These are phyloP conservation scores for Pelargonium cotyledonis DNA, from an alignment of 441 rosid genomes.

Conservation along the genomic window DNA sequence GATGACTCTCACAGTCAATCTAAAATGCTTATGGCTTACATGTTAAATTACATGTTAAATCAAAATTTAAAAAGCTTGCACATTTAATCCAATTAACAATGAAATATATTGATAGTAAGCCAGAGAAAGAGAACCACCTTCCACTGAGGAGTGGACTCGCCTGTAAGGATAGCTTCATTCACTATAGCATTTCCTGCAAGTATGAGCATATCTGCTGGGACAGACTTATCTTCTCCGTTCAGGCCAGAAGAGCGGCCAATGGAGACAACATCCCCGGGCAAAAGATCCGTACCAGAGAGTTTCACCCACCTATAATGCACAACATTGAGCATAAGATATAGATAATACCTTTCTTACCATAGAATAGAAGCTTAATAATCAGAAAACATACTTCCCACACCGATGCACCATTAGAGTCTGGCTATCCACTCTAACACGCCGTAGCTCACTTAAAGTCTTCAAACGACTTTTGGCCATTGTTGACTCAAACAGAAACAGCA, in stretches of 20 bases:
- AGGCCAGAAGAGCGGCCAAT: constrained; percentile 84
- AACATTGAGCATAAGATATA: constrained; percentile 18
- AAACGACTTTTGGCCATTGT: constrained; percentile 98
- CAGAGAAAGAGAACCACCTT: constrained; percentile 54
- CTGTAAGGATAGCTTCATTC: constrained; percentile 98
- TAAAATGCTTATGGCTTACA: no score
- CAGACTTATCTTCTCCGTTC: constrained; percentile 89
- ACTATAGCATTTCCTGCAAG: constrained; percentile 96
- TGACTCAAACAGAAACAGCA: constrained; percentile 99
- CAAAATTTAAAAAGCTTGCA: background rate
- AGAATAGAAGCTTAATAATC: background rate
- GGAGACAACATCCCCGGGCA: constrained; percentile 95
- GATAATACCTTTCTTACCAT: background rate
- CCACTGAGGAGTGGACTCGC: constrained; percentile 99
- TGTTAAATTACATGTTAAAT: no score
- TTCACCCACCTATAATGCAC: constrained; percentile 73
- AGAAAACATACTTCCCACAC: constrained; percentile 72
- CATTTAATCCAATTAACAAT: background rate
- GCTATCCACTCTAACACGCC: constrained; percentile 91
- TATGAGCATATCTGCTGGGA: constrained; percentile 96
- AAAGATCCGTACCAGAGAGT: constrained; percentile 80
- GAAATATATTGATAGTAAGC: constrained; percentile 9
- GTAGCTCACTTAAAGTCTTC: constrained; percentile 87
- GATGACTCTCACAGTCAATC: background rate
- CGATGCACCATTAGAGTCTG: constrained; percentile 93